Evolutionary conservation across 306 rosid genomes (phyloP).

Genomic region (Trifolium dubium): DNA sequence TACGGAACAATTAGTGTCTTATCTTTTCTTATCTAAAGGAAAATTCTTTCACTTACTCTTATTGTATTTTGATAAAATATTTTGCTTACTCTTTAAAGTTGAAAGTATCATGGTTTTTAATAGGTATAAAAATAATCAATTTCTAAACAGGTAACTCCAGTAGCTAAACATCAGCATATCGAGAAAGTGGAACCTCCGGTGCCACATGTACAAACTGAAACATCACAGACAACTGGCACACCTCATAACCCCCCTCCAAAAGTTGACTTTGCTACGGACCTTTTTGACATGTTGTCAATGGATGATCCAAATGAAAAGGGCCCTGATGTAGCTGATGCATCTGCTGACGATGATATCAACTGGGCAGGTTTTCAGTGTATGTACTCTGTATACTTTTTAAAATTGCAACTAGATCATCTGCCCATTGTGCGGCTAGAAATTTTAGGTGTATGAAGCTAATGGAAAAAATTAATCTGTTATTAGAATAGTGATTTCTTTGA

Average conservation of each 20-base stretch:
- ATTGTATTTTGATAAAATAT: neutral
- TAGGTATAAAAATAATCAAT: constrained; percentile 31
- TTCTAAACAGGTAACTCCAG: constrained; percentile 60
- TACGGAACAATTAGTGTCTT: constrained; percentile 3
- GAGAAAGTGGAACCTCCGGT: constrained; percentile 66
- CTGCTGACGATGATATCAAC: constrained; percentile 63
- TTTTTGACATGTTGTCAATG: constrained; percentile 85
- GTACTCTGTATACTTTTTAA: constrained; percentile 41
- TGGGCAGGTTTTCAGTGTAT: constrained; percentile 99
- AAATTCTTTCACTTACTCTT: no score
- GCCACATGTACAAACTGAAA: constrained; percentile 59
- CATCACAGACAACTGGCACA: constrained; percentile 54
- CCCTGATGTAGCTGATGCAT: constrained; percentile 53
- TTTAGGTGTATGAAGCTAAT: neutral
- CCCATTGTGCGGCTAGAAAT: neutral
- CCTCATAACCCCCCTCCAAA: constrained; percentile 63
- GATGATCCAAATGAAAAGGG: constrained; percentile 75
- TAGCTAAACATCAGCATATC: constrained; percentile 61
- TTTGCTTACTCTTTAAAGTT: constrained; percentile 4
- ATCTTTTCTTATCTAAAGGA: constrained; percentile 12
- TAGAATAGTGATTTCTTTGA: constrained; percentile 1
- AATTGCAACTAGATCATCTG: neutral
- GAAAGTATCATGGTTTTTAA: constrained; percentile 13
- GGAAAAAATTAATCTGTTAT: neutral
- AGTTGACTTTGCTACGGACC: constrained; percentile 92